phyloP scores from a whole-genome alignment of 805 yeast species.

The Wickerhamiella australiensis region DNA sequence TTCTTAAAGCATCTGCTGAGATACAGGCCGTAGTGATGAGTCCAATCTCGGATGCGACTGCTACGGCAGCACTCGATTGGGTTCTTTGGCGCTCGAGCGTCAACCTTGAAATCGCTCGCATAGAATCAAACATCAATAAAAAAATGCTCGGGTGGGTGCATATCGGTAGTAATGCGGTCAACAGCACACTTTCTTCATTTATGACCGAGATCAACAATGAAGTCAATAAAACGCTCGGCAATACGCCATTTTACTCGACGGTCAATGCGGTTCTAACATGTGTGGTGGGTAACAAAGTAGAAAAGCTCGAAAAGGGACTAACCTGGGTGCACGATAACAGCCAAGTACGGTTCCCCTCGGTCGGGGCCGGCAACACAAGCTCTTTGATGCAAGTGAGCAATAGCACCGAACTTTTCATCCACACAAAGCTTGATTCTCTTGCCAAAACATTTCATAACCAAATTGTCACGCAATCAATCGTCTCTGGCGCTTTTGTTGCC shows the following conservation, averaged over 20 bases:
- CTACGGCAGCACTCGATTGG: slow-evolving; percentile 15
- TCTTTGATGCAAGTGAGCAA: background rate
- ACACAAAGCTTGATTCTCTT: background rate
- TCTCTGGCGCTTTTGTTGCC: slow-evolving; percentile 15
- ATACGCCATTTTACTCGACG: slow-evolving; percentile 54
- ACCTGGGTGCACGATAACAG: slow-evolving; percentile 66
- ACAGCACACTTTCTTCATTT: slow-evolving; percentile 47
- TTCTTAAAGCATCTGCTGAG: slow-evolving; percentile 14
- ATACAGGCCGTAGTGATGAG: slow-evolving; percentile 14
- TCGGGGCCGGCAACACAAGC: background rate
- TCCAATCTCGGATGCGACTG: slow-evolving; percentile 15
- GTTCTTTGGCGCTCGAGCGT: slow-evolving; percentile 43
- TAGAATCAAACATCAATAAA: slow-evolving; percentile 46
- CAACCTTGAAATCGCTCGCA: slow-evolving; percentile 39
- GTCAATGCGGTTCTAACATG: slow-evolving; percentile 63
- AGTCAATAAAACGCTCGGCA: slow-evolving; percentile 48
- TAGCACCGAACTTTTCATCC: background rate
- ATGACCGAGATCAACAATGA: slow-evolving; percentile 46
- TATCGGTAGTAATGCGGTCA: slow-evolving; percentile 44
- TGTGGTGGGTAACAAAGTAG: slow-evolving; percentile 61
- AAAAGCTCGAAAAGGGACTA: slow-evolving; percentile 53
- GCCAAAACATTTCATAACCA: slow-evolving; percentile 5
- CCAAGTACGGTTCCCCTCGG: slow-evolving; percentile 42
- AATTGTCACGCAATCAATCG: slow-evolving; percentile 15
- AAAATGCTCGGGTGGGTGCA: slow-evolving; percentile 56